Evolutionary conservation across 2,329 filamentous ascomycete species (phyloP), one percentile per base, ranked within the genome.

Genomic region (Aspergillus viridinutans): DNA sequence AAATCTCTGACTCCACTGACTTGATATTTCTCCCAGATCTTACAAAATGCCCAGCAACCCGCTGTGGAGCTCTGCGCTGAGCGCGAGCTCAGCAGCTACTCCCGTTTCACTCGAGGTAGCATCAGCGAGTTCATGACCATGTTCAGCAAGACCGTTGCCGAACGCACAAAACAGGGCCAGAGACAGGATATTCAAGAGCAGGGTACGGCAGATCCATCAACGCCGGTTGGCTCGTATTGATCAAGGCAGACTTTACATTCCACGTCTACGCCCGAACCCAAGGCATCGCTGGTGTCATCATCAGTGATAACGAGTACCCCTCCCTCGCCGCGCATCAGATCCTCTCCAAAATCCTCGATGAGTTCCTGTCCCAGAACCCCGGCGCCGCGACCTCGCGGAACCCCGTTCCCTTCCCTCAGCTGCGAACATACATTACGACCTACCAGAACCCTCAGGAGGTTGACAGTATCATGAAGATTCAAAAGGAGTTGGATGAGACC

Each of bases 401-500:
- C 61, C 61, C 69, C 76, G 54, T 77, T 90, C 53, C 70, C 80
- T 21, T 88, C 92, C 72, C 89, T 89, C 47, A 83, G 71, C 82
- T 97, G 55, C 87, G 90, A 73, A 88, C 91, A 45, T 96, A 96
- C 76, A 82, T 90, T 52, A 71, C 76, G 43, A 86, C 88, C 64
- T 96, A 92, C 78, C 90, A 96, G 79, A 90, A 97, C 74, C 92
- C 93, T 12, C 81, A 87, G 69, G 84, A 95, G 77, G 92, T 91
- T 64, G 92, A 96, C 78, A 93, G 88, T 76, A 95, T 97, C 72
- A 85, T 91, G 81, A 92, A 91, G 82, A 97, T 99, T 68, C 93
- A 97, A 76, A 89, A 91, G 78, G 92, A 99, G 79, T 82, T 99
- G 60, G 92, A 97, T 71, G 92, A 97, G 82, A 97, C 93, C 59